A percentile compares a stretch with the other conserved stretches of the same genome.
Conservation (phyloP, 768 basidiomycete genomes). For the Lactifluus hygrophoroides region DNA sequence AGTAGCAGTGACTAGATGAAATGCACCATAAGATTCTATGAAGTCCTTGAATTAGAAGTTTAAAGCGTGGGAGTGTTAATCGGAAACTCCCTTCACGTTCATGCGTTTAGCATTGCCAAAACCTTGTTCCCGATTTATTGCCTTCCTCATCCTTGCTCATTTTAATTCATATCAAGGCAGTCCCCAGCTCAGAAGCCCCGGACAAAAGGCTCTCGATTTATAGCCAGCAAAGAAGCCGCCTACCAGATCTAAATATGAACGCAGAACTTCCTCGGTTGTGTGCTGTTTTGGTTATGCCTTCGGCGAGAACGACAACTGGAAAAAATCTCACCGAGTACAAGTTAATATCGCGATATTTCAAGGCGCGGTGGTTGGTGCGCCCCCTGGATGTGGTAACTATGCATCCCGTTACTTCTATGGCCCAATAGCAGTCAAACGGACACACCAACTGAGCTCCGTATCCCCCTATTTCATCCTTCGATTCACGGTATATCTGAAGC, state of each 20-base stretch:
- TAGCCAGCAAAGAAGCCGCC: slow-evolving; percentile 4
- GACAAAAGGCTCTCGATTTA: neutral
- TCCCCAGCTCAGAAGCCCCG: slow-evolving; percentile 4
- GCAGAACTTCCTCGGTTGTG: neutral
- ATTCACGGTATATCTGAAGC: neutral
- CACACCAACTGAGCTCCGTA: neutral
- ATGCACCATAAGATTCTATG: no score
- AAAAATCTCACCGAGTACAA: neutral
- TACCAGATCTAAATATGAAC: neutral
- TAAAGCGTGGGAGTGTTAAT: neutral
- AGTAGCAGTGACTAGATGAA: no score
- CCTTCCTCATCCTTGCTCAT: neutral
- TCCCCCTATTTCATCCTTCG: neutral
- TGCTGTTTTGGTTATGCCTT: neutral
- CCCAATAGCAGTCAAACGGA: neutral
- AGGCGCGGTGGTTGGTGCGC: neutral
- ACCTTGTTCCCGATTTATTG: slow-evolving; percentile 15
- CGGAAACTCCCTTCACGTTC: neutral
- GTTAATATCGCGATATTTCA: neutral
- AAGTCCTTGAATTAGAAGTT: no score
- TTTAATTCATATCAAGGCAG: slow-evolving; percentile 3
- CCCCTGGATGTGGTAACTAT: neutral
- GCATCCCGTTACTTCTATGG: neutral
- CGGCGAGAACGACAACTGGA: neutral
- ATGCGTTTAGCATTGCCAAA: neutral